phyloP scores from a whole-genome alignment of 441 rosid genomes.

The Biscutella laevigata region DNA sequence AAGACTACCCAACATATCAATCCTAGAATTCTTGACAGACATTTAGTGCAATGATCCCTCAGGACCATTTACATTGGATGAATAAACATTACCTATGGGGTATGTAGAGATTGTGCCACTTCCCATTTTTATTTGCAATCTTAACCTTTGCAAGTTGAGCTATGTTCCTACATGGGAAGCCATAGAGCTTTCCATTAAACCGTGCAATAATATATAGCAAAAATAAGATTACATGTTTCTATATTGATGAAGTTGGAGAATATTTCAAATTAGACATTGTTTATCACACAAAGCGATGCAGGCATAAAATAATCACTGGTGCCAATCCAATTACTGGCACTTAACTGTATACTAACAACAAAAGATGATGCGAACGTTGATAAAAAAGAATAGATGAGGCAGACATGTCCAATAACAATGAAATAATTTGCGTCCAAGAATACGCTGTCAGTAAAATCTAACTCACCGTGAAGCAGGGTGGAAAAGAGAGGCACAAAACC shows the following conservation, averaged over 20 bases:
- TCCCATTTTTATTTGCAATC: constrained; percentile 49
- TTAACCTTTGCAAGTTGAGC: constrained; percentile 72
- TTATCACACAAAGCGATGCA: constrained; percentile 8
- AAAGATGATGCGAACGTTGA: no score
- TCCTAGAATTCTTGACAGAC: constrained; percentile 1
- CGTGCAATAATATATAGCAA: neutral
- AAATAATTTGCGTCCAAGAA: constrained; percentile 1
- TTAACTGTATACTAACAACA: neutral
- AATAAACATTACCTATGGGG: constrained; percentile 45
- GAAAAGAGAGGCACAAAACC: constrained; percentile 66
- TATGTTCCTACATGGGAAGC: constrained; percentile 49
- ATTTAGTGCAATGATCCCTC: constrained; percentile 3
- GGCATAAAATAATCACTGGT: neutral
- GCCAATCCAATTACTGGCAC: neutral
- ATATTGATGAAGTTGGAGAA: neutral
- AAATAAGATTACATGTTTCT: constrained; percentile 3
- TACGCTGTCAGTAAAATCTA: no score
- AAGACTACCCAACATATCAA: constrained; percentile 12
- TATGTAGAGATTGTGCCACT: constrained; percentile 62
- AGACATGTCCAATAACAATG: neutral
- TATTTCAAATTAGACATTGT: constrained; percentile 4
- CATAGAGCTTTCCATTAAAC: constrained; percentile 3
- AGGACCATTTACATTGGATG: constrained; percentile 2
- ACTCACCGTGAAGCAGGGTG: constrained; percentile 71
- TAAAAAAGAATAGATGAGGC: no score